These are phyloP conservation scores for Ustilago tritici DNA, from an alignment of 1,284 basidiomycete genomes.

Conservation along the genomic window DNA sequence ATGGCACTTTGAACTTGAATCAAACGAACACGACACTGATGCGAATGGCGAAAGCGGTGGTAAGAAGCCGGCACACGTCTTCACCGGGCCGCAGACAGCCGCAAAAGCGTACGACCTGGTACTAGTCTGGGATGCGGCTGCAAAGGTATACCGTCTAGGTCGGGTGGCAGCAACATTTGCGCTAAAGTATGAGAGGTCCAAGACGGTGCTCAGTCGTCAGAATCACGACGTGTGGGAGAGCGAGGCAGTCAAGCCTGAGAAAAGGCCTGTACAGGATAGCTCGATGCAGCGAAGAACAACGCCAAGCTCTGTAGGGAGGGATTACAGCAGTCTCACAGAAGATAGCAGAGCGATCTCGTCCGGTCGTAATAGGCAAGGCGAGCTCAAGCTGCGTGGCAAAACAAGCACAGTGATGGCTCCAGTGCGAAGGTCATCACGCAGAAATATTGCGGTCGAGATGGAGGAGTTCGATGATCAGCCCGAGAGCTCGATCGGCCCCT, in stretches of 20 bases:
- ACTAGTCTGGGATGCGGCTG: constrained; percentile 32
- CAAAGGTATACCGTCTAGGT: constrained; percentile 25
- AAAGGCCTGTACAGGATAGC: neutral
- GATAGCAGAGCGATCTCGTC: neutral
- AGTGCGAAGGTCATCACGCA: constrained; percentile 28
- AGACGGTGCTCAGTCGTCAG: constrained; percentile 29
- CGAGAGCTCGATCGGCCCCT: constrained; percentile 1
- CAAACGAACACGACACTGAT: constrained; percentile 12
- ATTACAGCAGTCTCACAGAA: neutral
- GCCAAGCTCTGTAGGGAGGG: neutral
- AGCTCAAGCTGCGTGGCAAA: constrained; percentile 18
- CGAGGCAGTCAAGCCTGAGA: constrained; percentile 10
- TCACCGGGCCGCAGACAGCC: constrained; percentile 33
- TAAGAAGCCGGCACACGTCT: constrained; percentile 34
- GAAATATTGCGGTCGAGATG: constrained; percentile 35
- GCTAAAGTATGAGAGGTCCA: constrained; percentile 45
- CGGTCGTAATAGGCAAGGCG: constrained; percentile 4
- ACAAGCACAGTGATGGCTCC: constrained; percentile 12
- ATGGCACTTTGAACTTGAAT: constrained; percentile 47
- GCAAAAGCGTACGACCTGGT: constrained; percentile 40
- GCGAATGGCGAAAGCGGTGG: neutral
- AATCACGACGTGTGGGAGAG: constrained; percentile 19
- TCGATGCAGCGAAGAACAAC: neutral
- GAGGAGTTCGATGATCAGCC: constrained; percentile 35
- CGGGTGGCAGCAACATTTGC: constrained; percentile 36